Conservation (phyloP, 352 stramenopile genomes). For the Globisporangium polare region DNA sequence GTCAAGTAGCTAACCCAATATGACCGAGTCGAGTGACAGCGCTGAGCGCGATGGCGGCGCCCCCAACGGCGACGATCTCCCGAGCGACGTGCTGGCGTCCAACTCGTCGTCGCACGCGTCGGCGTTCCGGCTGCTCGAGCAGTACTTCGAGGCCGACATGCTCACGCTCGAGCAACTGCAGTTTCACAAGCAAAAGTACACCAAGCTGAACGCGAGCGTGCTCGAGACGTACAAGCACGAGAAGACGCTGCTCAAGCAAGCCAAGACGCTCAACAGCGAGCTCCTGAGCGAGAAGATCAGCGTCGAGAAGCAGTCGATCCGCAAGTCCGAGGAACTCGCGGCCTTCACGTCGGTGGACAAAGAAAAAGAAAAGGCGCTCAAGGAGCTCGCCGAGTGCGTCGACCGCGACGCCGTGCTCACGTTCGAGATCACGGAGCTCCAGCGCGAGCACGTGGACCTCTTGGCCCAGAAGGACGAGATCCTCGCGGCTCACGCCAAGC, state of each 20-base stretch:
- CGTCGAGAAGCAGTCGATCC: slow-evolving; percentile 84
- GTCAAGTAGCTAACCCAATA: not conserved
- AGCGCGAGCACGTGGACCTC: slow-evolving; percentile 76
- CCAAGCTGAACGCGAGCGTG: slow-evolving; percentile 61
- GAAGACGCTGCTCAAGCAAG: slow-evolving; percentile 73
- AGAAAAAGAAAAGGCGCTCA: slow-evolving; percentile 73
- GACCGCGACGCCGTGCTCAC: slow-evolving; percentile 79
- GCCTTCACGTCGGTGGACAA: slow-evolving; percentile 72
- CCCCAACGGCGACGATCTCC: slow-evolving; percentile 11
- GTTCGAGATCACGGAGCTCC: slow-evolving; percentile 86
- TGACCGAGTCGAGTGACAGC: not conserved
- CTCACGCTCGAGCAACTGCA: slow-evolving; percentile 72
- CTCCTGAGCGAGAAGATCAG: slow-evolving; percentile 84
- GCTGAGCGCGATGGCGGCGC: not conserved
- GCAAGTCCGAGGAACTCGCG: slow-evolving; percentile 75
- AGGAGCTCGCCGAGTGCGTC: slow-evolving; percentile 71
- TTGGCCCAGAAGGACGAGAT: slow-evolving; percentile 72
- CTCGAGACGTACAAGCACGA: slow-evolving; percentile 81
- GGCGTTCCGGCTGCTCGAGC: slow-evolving; percentile 73
- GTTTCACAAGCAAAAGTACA: slow-evolving; percentile 82
- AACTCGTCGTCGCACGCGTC: slow-evolving; percentile 57
- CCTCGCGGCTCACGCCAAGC: slow-evolving; percentile 65
- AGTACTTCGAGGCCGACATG: slow-evolving; percentile 85
- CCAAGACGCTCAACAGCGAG: slow-evolving; percentile 82
- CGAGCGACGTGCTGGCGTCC: slow-evolving; percentile 24